Evolutionary conservation across 306 rosid species (phyloP).

Genomic region (Mucuna pruriens): DNA sequence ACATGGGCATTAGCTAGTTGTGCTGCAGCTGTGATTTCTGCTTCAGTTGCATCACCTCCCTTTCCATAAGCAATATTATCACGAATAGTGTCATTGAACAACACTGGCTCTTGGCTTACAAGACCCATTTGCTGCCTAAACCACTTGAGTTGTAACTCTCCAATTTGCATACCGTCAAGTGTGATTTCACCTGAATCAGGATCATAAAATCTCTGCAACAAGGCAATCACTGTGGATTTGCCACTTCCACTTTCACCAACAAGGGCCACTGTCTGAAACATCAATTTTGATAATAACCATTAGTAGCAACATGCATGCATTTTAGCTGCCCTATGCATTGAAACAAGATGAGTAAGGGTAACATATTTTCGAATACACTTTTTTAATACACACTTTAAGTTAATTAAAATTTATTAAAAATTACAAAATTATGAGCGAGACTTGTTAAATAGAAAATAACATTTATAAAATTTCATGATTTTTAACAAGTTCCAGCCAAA

Average conservation of each 20-base stretch:
- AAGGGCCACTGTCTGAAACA: constrained; percentile 71
- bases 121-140: constrained; percentile 94
- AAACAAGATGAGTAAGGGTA: background rate
- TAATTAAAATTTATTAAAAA: too few species aligned
- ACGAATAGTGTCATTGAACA: constrained; percentile 79
- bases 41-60: constrained; percentile 75
- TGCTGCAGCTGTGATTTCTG: constrained; percentile 72
- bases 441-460: too few species aligned
- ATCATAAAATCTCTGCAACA: constrained; percentile 85
- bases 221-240: constrained; percentile 79
- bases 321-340: background rate
- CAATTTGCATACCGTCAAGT: constrained; percentile 74
- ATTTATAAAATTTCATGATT: too few species aligned
- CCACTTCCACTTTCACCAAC: constrained; percentile 99
- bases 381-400: too few species aligned
- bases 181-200: constrained; percentile 82
- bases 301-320: background rate
- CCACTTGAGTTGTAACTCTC: constrained; percentile 69
- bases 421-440: too few species aligned
- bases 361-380: too few species aligned
- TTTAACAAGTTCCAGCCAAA: too few species aligned
- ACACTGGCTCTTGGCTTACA: constrained; percentile 84
- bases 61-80: constrained; percentile 89
- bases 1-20: constrained; percentile 85
- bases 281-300: background rate